A percentile compares a stretch with the other conserved stretches of the same genome.
phyloP scores from a whole-genome alignment of 345 rosid genomes.

The Garcia nutans region DNA sequence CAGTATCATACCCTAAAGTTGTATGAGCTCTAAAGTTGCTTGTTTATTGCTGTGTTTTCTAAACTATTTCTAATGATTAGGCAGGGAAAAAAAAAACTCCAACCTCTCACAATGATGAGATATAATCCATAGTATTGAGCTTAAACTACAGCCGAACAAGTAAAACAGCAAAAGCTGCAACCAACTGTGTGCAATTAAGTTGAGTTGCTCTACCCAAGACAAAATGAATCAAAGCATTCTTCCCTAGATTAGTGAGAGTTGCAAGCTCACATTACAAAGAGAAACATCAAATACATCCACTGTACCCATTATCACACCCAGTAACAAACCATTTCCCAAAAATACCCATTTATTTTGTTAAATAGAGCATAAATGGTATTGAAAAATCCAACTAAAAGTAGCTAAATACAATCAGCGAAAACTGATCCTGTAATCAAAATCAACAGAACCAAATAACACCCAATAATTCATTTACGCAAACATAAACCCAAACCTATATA shows the following conservation, averaged over 20 bases:
- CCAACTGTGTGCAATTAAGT: not conserved
- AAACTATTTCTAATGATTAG: not conserved
- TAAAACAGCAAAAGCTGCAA: not conserved
- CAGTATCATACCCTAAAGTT: not conserved
- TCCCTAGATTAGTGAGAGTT: not conserved
- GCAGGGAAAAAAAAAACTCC: not conserved
- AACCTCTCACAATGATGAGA: not conserved
- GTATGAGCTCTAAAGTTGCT: not conserved
- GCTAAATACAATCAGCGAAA: not conserved
- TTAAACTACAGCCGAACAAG: not conserved
- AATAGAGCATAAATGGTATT: not conserved
- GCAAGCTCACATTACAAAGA: not conserved
- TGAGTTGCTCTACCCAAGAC: not conserved
- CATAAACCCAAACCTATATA: not conserved
- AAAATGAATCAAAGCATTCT: not conserved
- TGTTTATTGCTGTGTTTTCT: not conserved
- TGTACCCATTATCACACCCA: not conserved
- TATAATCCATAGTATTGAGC: not conserved
- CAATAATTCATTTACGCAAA: not conserved
- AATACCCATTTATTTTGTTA: not conserved
- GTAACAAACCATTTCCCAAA: not conserved
- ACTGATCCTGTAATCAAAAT: not conserved
- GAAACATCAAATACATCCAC: not conserved
- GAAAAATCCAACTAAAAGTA: not conserved
- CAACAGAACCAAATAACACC: not conserved